These are phyloP conservation scores for Solanum infundibuliforme DNA, from an alignment of 257 asterid genomes.

Conservation along the genomic window DNA sequence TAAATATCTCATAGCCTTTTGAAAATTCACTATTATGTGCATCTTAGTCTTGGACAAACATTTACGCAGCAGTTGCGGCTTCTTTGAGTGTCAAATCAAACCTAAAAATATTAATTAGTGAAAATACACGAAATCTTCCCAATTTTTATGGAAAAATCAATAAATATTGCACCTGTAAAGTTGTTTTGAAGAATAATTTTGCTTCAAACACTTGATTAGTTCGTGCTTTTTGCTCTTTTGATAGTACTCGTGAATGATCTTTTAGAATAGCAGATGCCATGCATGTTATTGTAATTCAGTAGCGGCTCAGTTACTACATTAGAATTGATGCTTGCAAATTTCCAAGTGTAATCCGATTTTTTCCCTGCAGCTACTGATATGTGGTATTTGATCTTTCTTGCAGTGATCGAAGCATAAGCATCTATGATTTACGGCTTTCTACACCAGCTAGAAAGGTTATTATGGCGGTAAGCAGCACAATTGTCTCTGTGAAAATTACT, in stretches of 20 bases:
- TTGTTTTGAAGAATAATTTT: neutral
- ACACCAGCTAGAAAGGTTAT: conserved; percentile 77
- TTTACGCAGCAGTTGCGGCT: neutral
- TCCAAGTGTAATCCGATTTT: neutral
- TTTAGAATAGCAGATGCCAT: neutral
- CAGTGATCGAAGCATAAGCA: conserved; percentile 90
- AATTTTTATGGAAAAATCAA: neutral
- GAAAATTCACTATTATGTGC: neutral
- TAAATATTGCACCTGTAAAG: neutral
- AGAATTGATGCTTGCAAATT: neutral
- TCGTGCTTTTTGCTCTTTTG: neutral
- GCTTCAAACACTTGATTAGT: neutral
- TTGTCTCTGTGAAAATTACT: neutral
- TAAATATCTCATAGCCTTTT: neutral
- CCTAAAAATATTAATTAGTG: neutral
- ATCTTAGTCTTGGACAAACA: neutral
- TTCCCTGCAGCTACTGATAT: neutral
- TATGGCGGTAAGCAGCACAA: conserved; percentile 44
- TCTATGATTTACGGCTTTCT: conserved; percentile 69
- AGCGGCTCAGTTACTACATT: neutral
- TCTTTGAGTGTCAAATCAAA: neutral
- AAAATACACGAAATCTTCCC: neutral
- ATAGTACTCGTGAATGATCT: neutral
- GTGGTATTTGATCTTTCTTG: conserved; percentile 2
- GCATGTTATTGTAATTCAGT: neutral